These are phyloP conservation scores for Boletus insuetus DNA, from an alignment of 768 basidiomycete species.

Conservation along the genomic window DNA sequence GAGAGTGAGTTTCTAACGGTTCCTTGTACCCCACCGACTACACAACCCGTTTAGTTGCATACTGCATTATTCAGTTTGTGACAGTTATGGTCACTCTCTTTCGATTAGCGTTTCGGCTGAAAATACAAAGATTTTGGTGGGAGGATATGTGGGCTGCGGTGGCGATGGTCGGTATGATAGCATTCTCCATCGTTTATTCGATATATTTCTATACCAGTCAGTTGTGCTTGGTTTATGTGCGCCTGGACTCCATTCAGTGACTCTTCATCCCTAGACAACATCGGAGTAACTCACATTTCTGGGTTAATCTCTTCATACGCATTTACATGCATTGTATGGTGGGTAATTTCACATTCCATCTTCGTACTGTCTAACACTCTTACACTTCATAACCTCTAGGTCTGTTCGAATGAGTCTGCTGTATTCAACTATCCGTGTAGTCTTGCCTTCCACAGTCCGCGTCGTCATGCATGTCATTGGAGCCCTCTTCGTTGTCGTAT, in stretches of 20 bases:
- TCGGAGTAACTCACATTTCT: background rate
- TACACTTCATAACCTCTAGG: background rate
- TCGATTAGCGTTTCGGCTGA: slow-evolving; percentile 9
- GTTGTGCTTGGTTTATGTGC: background rate
- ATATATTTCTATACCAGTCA: background rate
- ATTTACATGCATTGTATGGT: background rate
- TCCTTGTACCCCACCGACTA: background rate
- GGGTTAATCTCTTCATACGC: background rate
- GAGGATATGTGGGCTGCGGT: slow-evolving; percentile 20
- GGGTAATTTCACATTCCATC: background rate
- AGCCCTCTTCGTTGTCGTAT: slow-evolving; percentile 5
- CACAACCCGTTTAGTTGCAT: background rate
- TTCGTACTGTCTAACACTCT: background rate
- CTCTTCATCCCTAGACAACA: background rate
- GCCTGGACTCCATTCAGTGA: background rate
- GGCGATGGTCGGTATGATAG: background rate
- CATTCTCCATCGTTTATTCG: background rate
- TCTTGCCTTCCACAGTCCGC: background rate
- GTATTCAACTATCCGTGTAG: slow-evolving; percentile 14
- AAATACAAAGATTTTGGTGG: slow-evolving; percentile 19
- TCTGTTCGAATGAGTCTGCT: slow-evolving; percentile 10
- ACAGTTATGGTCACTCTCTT: slow-evolving; percentile 4
- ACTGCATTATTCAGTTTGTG: background rate
- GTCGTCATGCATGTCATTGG: background rate
- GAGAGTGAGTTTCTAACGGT: background rate